Conservation (phyloP, 169 alveolate genomes). For the Perkinsus chesapeaki region DNA sequence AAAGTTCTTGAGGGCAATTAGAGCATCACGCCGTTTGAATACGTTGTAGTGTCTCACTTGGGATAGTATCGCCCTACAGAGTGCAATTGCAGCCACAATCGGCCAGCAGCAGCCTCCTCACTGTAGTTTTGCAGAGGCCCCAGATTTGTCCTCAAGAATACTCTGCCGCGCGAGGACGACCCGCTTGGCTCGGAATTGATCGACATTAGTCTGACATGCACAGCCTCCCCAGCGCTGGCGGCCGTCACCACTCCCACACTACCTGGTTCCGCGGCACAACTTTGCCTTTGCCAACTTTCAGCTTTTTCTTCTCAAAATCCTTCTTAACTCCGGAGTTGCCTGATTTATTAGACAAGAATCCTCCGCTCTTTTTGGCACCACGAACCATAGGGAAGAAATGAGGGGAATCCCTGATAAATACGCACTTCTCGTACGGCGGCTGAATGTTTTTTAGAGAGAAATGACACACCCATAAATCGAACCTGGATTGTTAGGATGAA, state of each 20-base stretch:
- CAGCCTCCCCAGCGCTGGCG: neutral
- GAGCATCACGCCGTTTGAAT: neutral
- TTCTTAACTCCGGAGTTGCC: neutral
- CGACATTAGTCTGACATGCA: neutral
- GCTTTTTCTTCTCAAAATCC: neutral
- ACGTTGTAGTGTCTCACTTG: neutral
- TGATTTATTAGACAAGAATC: neutral
- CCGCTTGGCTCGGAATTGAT: neutral
- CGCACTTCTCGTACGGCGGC: no score
- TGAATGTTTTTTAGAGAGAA: no score
- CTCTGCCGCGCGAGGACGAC: neutral
- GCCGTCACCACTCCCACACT: neutral
- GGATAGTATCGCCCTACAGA: neutral
- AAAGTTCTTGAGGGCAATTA: neutral
- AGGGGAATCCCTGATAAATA: neutral
- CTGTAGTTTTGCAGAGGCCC: neutral
- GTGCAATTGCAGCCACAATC: neutral
- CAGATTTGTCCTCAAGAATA: neutral
- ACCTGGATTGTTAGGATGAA: no score
- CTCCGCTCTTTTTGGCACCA: neutral
- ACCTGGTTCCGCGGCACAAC: neutral
- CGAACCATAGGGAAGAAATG: neutral
- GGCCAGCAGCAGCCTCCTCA: neutral
- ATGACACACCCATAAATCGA: no score
- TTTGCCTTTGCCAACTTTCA: neutral